Percentiles rank a stretch among this genome's conserved stretches.
These are phyloP conservation scores for Penstemon barbatus DNA, from an alignment of 257 asterid species.

Conservation along the genomic window DNA sequence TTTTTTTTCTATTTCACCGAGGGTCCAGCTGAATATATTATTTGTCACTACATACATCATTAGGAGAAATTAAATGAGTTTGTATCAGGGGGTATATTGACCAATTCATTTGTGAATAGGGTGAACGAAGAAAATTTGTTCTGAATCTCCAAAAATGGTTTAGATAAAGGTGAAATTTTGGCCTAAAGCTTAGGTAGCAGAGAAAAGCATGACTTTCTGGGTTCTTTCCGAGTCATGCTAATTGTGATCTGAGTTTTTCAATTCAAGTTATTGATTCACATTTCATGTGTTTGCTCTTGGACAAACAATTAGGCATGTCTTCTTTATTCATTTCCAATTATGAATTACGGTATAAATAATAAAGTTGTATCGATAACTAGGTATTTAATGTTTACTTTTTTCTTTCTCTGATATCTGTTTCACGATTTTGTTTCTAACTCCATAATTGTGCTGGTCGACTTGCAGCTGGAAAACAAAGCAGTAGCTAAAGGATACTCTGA, in stretches of 20 bases:
- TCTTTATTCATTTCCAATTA: neutral
- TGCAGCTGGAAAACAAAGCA: slow-evolving; percentile 74
- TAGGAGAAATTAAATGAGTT: neutral
- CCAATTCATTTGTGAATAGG: neutral
- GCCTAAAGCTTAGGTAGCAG: neutral
- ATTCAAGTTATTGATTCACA: neutral
- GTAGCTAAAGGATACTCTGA: slow-evolving; percentile 60
- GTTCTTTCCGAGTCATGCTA: neutral
- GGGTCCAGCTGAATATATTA: neutral
- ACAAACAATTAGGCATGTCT: neutral
- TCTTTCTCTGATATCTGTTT: neutral
- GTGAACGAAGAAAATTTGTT: neutral
- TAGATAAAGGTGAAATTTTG: neutral
- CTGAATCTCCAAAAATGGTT: neutral
- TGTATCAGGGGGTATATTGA: neutral
- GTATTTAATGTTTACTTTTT: neutral
- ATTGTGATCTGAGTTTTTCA: neutral
- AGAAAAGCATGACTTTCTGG: neutral
- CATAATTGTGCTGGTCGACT: neutral
- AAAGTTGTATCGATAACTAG: neutral
- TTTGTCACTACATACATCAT: neutral
- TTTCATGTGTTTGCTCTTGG: neutral
- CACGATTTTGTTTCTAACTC: slow-evolving; percentile 5
- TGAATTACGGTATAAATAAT: neutral
- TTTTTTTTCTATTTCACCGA: neutral